Base-by-base conservation (phyloP, 768 basidiomycete species). In the Serendipita sp. region DNA sequence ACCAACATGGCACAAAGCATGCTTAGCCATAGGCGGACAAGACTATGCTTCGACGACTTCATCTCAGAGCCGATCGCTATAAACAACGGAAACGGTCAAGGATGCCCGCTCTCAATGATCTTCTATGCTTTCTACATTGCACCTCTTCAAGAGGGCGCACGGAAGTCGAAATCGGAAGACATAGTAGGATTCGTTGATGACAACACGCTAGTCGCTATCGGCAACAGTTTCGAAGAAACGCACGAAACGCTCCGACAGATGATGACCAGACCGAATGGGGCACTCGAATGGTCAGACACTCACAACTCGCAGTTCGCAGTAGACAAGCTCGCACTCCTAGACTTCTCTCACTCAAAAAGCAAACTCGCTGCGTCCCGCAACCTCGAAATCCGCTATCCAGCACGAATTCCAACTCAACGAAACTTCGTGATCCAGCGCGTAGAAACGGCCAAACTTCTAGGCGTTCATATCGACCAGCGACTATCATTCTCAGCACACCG, bases 381-480 rank as follows among this genome's bases (percentile, higher is more conserved):
- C 48, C 24, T n/a, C 2, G 0, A 11, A 13, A 58, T 50, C 45
- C 20, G 1, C 9, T 20, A 50, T 17, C 7, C 20, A 2, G 11
- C 20, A 5, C 20, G 9, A 1, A n/a, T 7, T 9, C 9, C 9
- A 1, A 17, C 20, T 11, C 2, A n/a, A 20, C 7, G 7, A 17
- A 28, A 50, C 20, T 50, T 50, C 28, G 17, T 11, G 1, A 22
- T 61, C 0, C 24, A 61, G 1, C 2, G 28, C 0, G 42, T 42
- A 22, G 9, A 34, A 2, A 22, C 1, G 17, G n/a, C 30, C 4
- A 71, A 69, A 38, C 72, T 71, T 61, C 68, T 76, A 0, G 75
- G 74, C 0, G 63, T 76, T 0, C 31, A 65, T 3, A 22, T 75
- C 0, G 73, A 75, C 65, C 51, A 68, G 0, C 67, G 68, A 42